Conservation (phyloP, 306 rosid genomes). For the Vigna hirtella region DNA sequence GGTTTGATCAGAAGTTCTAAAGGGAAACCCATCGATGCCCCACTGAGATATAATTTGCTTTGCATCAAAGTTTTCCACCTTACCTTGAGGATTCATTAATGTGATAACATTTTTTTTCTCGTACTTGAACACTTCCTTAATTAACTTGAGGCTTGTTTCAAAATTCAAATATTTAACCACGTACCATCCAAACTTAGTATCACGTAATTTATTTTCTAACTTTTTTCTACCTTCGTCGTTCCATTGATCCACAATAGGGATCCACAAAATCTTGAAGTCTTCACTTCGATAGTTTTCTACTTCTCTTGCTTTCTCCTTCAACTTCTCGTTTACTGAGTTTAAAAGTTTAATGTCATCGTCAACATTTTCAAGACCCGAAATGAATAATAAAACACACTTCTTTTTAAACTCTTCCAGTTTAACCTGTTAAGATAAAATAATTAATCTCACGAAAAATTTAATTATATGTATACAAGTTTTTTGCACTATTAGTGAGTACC, state of each 20-base stretch:
- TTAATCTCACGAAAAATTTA: background rate
- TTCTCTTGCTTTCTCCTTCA: conserved; percentile 30
- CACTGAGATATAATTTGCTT: conserved; percentile 38
- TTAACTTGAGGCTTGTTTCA: background rate
- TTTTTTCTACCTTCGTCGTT: background rate
- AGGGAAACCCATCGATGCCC: conserved; percentile 47
- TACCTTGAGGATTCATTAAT: conserved; percentile 46
- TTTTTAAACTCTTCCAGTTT: conserved; percentile 34
- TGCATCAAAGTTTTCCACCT: conserved; percentile 29
- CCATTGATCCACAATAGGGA: conserved; percentile 43
- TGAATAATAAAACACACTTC: conserved; percentile 41
- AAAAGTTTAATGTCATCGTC: conserved; percentile 39
- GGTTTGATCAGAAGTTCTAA: conserved; percentile 27
- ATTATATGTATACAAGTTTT: too few species aligned
- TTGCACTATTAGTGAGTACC: background rate
- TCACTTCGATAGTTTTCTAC: conserved; percentile 36
- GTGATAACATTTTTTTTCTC: background rate
- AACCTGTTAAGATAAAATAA: conserved; percentile 22
- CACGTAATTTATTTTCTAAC: background rate
- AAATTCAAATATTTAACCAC: conserved; percentile 16
- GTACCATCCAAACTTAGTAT: conserved; percentile 39
- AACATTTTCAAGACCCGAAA: conserved; percentile 37
- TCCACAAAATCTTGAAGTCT: conserved; percentile 46
- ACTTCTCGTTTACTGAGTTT: background rate
- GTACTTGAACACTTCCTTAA: conserved; percentile 11